Percentiles rank a stretch among this genome's conserved stretches.
These are phyloP conservation scores for Aphanomyces euteiches DNA, from an alignment of 352 stramenopile species.

Conservation along the genomic window DNA sequence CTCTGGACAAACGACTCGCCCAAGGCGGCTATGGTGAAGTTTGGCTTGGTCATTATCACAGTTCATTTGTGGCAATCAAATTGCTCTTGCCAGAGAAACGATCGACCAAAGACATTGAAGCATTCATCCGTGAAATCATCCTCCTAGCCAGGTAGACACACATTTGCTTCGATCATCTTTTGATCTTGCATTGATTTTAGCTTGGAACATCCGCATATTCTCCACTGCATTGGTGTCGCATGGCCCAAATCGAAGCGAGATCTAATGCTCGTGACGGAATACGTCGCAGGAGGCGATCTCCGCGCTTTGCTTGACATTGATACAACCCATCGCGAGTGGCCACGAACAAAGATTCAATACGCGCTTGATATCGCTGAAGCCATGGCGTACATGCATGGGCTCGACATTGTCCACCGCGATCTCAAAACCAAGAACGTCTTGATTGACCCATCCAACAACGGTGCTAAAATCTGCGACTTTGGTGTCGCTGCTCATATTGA, in stretches of 20 bases:
- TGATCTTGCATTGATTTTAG: conserved; percentile 3
- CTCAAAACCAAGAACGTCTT: conserved; percentile 65
- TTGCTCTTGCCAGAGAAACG: conserved; percentile 43
- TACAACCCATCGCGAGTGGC: conserved; percentile 33
- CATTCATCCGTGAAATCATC: conserved; percentile 48
- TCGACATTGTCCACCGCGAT: conserved; percentile 49
- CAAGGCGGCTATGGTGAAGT: conserved; percentile 55
- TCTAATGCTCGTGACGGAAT: conserved; percentile 24
- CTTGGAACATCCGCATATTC: conserved; percentile 44
- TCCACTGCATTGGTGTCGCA: conserved; percentile 30
- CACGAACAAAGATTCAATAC: conserved; percentile 44
- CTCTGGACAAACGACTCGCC: conserved; percentile 15
- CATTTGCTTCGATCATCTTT: neutral
- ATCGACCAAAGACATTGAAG: conserved; percentile 40
- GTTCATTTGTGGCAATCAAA: conserved; percentile 46
- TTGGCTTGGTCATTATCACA: conserved; percentile 44
- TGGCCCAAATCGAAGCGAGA: conserved; percentile 28
- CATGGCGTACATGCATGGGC: conserved; percentile 52
- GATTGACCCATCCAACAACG: conserved; percentile 31
- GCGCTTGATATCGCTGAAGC: conserved; percentile 45
- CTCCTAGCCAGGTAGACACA: conserved; percentile 36
- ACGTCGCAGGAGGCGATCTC: conserved; percentile 23
- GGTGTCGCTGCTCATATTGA: conserved; percentile 34
- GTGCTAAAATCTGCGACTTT: conserved; percentile 60
- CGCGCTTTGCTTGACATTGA: conserved; percentile 36